phyloP scores from a whole-genome alignment of 768 basidiomycete species.

The Mycena epipterygia region DNA sequence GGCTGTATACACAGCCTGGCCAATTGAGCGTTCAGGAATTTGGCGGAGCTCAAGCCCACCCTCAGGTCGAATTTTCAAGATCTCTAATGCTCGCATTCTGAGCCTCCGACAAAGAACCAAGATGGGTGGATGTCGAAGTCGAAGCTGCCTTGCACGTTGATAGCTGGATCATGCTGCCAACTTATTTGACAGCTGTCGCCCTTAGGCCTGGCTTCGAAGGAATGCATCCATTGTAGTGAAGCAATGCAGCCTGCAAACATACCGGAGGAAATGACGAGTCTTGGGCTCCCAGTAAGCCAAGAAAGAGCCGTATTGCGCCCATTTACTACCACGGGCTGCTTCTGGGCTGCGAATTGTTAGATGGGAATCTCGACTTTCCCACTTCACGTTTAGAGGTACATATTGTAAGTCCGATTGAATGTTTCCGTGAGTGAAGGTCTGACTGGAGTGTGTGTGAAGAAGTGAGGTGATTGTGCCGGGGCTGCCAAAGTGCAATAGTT shows the following conservation, averaged over 20 bases:
- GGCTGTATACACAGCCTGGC: not conserved
- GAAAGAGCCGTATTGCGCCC: too few species aligned
- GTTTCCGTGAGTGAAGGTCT: too few species aligned
- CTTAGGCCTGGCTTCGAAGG: not conserved
- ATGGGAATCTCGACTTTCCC: too few species aligned
- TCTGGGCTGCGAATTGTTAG: too few species aligned
- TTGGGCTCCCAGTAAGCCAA: too few species aligned
- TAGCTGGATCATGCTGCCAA: not conserved
- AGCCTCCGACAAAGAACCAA: not conserved
- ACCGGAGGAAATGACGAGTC: too few species aligned
- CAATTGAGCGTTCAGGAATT: not conserved
- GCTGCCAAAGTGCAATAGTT: too few species aligned
- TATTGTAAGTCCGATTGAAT: too few species aligned
- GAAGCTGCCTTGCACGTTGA: not conserved
- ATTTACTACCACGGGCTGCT: too few species aligned
- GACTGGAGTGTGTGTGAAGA: too few species aligned
- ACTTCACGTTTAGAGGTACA: too few species aligned
- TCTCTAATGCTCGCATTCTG: not conserved
- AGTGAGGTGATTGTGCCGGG: too few species aligned
- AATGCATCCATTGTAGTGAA: not conserved
- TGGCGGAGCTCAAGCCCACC: not conserved
- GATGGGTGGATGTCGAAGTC: not conserved
- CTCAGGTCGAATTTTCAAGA: not conserved
- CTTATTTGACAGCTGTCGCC: not conserved
- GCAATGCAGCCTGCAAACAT: not conserved